phyloP scores from a whole-genome alignment of 2,329 filamentous ascomycete genomes.

The Calonectria hawksworthii region DNA sequence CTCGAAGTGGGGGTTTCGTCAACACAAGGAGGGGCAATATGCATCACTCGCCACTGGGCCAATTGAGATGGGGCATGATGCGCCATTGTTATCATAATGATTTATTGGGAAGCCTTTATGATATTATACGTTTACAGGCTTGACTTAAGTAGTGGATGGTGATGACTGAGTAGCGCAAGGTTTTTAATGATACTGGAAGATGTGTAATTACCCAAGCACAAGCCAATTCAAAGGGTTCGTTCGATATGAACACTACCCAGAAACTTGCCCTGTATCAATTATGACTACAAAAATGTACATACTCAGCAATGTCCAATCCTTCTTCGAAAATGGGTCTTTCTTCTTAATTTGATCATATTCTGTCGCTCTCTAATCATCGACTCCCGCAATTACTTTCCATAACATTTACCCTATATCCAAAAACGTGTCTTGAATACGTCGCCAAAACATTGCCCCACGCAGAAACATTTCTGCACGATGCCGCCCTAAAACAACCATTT shows the following conservation, averaged over 20 bases:
- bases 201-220: neutral
- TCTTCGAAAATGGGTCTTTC: too few relatives aligned
- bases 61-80: slow-evolving; percentile 2
- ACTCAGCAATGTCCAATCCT: neutral
- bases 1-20: slow-evolving; percentile 19
- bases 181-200: too few relatives aligned
- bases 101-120: too few relatives aligned
- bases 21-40: slow-evolving; percentile 17
- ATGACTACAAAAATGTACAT: too few relatives aligned
- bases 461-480: neutral
- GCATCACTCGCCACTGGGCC: neutral
- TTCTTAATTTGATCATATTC: neutral
- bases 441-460: neutral
- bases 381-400: neutral
- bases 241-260: too few relatives aligned
- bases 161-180: neutral
- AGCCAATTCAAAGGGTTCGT: too few relatives aligned
- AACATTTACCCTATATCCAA: neutral
- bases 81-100: neutral
- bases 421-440: neutral
- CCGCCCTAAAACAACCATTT: neutral
- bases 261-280: too few relatives aligned
- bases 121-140: too few relatives aligned
- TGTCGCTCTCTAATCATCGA: neutral
- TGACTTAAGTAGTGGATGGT: neutral